Percentiles rank a stretch among this genome's conserved stretches.
Evolutionary conservation across 495 filamentous ascomycete species (phyloP).

Genomic region (Xylaria scruposa): DNA sequence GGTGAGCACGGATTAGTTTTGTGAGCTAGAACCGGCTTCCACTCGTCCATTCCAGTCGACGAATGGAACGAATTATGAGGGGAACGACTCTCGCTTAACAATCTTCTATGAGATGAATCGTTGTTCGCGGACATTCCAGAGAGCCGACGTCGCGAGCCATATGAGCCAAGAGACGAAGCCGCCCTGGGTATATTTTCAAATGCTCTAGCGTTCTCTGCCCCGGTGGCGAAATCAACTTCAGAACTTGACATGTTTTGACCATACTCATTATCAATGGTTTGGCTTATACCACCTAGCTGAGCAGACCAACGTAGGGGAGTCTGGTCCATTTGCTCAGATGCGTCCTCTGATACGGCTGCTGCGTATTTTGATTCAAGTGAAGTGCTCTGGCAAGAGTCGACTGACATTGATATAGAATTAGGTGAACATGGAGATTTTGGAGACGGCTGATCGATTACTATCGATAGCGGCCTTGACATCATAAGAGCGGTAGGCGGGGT

Average conservation of each 20-base stretch:
- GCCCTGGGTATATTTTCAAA: slow-evolving; percentile 33
- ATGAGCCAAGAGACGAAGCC: slow-evolving; percentile 35
- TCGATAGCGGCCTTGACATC: slow-evolving; percentile 54
- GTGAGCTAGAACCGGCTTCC: background rate
- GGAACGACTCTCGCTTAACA: slow-evolving; percentile 25
- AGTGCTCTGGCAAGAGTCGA: slow-evolving; percentile 22
- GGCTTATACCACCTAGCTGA: background rate
- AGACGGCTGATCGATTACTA: slow-evolving; percentile 57
- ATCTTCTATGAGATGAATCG: slow-evolving; percentile 26
- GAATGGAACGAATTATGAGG: slow-evolving; percentile 28
- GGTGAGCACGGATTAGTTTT: slow-evolving; percentile 28
- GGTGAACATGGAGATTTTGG: slow-evolving; percentile 38
- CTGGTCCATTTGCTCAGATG: slow-evolving; percentile 18
- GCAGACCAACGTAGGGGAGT: background rate
- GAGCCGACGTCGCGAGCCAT: slow-evolving; percentile 29
- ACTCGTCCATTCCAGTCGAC: slow-evolving; percentile 24
- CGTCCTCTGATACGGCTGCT: slow-evolving; percentile 22
- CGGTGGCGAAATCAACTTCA: background rate
- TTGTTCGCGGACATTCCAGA: slow-evolving; percentile 23
- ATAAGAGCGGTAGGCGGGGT: slow-evolving; percentile 50
- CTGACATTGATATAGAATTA: slow-evolving; percentile 16
- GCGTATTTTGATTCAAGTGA: no score
- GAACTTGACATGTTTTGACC: background rate
- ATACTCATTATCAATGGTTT: background rate
- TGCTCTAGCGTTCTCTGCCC: background rate